Base-by-base conservation (phyloP, 805 yeast genomes). In the Ogataea pini region DNA sequence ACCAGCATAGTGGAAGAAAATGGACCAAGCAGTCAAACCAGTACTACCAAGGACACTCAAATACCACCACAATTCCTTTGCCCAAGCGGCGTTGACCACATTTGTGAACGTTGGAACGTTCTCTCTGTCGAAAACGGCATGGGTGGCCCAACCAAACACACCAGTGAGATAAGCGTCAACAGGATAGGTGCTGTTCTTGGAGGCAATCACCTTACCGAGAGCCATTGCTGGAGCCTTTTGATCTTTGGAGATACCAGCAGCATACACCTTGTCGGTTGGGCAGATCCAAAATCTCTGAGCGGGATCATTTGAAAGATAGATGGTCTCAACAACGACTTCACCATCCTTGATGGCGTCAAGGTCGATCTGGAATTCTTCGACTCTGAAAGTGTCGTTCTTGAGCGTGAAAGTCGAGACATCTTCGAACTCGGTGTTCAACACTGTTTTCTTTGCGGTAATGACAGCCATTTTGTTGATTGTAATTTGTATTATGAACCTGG, bases 21-120 rank as follows among this genome's bases (percentile, higher is more conserved):
- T 82, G 52, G 76, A 68, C 67, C 79, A 82, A 1, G 88, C 86
- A 24, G 89, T 83, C 50, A 82, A 55, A 0, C 84, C 77, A 9
- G 86, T 81, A 51, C 77, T 53, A 31, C 88, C 89, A 17, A 80
- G 63, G 3, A 74, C 67, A 29, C 78, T 75, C 44, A 80, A 55
- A 57, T 71, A 78, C 61, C 74, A 64, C 48, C 72, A 66, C 42
- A 77, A 61, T 19, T 78, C 76, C n/a, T 55, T 20, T 12, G 43
- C 36, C 12, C 60, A 32, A 9, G 60, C 49, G 18, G 60, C 43
- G 37, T 65, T 71, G 36, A 75, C 57, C 6, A 25, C 19, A 6
- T 24, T 33, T 7, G 38, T 25, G 24, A 9, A 36, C 2, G 13
- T 4, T 28, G 42, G 42, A n/a, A 34, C 17, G 27, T 22, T n/a